Evolutionary conservation across 2,329 filamentous ascomycete species (phyloP), one percentile per base, ranked within the genome.

Genomic region (Monilinia fructigena): DNA sequence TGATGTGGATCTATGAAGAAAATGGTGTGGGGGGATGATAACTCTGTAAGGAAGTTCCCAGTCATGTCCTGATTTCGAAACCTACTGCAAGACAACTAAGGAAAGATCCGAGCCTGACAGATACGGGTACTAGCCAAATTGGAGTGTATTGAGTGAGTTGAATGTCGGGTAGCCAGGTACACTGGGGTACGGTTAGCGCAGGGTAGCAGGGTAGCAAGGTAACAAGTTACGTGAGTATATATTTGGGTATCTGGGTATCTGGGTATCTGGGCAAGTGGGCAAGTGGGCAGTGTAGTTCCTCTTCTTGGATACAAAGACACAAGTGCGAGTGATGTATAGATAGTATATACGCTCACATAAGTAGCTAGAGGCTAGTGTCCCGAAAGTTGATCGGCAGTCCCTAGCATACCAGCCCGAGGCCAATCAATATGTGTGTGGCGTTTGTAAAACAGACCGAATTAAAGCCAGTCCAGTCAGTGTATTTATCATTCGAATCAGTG

Each of bases 21-120:
- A 60, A 45, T 31, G 23, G 47, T 45, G 55, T 65, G 63, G 60
- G 55, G 63, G 63, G 63, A 65, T 56, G 58, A 60, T 50, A 23
- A 60, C 28, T 60, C 14, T 48, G 58, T 60, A 38, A 38, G 58
- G 45, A 60, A 60, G 56, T 50, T 60, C 56, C 45, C 16, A 50
- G 58, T 60, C 48, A 14, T 10, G 28, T 16, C 45, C 35, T 16
- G 26, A 55, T 40, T 31, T 42, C 61, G 11, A 56, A 58, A 40
- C 40, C 28, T 38, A 38, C 53, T 31, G 53, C 53, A 26, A 40
- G 40, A 59, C 28, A 28, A 56, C 42, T 58, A 56, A 58, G 53
- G 53, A 23, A 50, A 65, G 40, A 58, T 47, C 38, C 61, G 61
- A 63, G 50, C 58, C 45, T 35, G 31, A 35, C 31, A 60, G 31